These are phyloP conservation scores for Bocquillonia castaneifolia DNA, from an alignment of 441 rosid species.

Conservation along the genomic window DNA sequence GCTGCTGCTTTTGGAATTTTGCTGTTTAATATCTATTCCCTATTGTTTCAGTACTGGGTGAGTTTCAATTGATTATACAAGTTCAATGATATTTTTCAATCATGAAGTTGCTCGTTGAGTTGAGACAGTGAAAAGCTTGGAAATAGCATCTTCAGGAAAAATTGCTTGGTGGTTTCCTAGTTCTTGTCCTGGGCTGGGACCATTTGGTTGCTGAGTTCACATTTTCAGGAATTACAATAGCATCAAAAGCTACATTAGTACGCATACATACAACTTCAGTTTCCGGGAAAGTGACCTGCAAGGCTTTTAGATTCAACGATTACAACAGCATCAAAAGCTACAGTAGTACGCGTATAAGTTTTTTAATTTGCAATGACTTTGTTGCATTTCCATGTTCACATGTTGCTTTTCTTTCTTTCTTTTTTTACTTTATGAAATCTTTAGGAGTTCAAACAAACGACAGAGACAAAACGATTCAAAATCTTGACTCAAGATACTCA, in stretches of 20 bases:
- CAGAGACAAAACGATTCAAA: too few species aligned
- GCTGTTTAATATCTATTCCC: too few species aligned
- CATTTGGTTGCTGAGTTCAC: background rate
- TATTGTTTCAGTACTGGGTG: too few species aligned
- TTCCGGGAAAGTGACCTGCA: background rate
- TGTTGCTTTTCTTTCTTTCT: background rate
- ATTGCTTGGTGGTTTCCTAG: too few species aligned
- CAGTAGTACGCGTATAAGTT: background rate
- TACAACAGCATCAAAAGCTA: background rate
- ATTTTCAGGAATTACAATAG: background rate
- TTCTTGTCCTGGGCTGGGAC: background rate
- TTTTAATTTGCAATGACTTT: background rate
- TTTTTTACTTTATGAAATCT: too few species aligned
- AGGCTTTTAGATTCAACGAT: background rate
- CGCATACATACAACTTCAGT: background rate
- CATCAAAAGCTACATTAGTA: background rate
- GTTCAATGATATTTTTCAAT: too few species aligned
- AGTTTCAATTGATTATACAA: too few species aligned
- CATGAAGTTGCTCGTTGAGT: background rate
- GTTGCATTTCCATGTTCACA: background rate
- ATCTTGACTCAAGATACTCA: too few species aligned
- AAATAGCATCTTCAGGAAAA: too few species aligned
- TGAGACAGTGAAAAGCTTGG: background rate
- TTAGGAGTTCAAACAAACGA: too few species aligned
- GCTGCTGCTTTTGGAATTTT: too few species aligned